phyloP scores from a whole-genome alignment of 2,329 filamentous ascomycete genomes.

The Phaeoacremonium minimum region DNA sequence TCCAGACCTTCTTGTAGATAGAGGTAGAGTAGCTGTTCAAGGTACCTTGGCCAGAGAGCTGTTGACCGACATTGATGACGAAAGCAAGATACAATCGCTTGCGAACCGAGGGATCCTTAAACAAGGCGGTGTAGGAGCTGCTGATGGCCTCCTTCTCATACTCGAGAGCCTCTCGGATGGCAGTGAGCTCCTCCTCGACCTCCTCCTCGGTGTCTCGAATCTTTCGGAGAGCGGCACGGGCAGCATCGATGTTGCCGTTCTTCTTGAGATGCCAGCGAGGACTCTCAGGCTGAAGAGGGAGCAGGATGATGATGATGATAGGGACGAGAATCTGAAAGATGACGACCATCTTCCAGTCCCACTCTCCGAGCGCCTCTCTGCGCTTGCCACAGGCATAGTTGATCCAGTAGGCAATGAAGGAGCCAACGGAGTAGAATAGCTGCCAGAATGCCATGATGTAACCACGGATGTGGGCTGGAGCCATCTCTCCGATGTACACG shows the following conservation, averaged over 20 bases:
- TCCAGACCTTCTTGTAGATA: constrained; percentile 70
- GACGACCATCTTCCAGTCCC: constrained; percentile 71
- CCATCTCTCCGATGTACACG: constrained; percentile 67
- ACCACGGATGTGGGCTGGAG: constrained; percentile 60
- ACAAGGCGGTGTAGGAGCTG: constrained; percentile 58
- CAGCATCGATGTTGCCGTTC: constrained; percentile 55
- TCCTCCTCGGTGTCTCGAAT: constrained; percentile 63
- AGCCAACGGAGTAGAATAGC: constrained; percentile 62
- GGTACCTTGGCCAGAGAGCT: constrained; percentile 68
- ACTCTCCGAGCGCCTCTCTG: constrained; percentile 53
- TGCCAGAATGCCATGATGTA: constrained; percentile 69
- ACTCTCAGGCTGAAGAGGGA: constrained; percentile 64
- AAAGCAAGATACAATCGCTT: constrained; percentile 63
- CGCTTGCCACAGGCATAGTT: constrained; percentile 59
- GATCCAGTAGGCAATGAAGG: constrained; percentile 63
- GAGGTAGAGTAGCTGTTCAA: constrained; percentile 70
- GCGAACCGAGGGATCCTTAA: constrained; percentile 65
- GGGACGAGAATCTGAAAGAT: constrained; percentile 71
- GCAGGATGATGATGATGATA: constrained; percentile 52
- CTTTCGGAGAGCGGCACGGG: constrained; percentile 49
- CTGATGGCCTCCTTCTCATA: constrained; percentile 69
- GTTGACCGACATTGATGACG: constrained; percentile 66
- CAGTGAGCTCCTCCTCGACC: constrained; percentile 61
- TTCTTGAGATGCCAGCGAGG: constrained; percentile 66
- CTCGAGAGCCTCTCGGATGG: constrained; percentile 64